phyloP scores from a whole-genome alignment of 2,329 filamentous ascomycete genomes.

The Pleoardoris graminearum region DNA sequence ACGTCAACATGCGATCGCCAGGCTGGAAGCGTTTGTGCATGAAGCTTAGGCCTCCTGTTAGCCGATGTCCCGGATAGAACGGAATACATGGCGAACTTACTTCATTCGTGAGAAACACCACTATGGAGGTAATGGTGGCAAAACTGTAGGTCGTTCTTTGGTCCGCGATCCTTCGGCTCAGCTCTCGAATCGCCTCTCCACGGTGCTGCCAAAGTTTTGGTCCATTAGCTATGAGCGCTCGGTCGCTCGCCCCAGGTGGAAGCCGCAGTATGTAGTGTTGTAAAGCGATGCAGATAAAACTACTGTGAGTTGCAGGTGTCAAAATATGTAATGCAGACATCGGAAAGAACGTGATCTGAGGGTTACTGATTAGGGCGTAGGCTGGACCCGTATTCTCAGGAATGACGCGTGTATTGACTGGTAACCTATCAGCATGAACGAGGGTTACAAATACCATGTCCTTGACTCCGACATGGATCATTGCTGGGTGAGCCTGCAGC shows the following conservation, averaged over 20 bases:
- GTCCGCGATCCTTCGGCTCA: conserved; percentile 28
- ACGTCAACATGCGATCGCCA: conserved; percentile 36
- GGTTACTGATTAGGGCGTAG: conserved; percentile 29
- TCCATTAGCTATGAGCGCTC: conserved; percentile 13
- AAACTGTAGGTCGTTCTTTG: conserved; percentile 30
- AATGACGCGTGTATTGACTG: conserved; percentile 33
- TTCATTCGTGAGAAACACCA: conserved; percentile 37
- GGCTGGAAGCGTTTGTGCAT: conserved; percentile 24
- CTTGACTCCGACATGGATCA: not conserved
- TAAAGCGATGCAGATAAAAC: conserved; percentile 29
- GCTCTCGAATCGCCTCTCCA: conserved; percentile 30
- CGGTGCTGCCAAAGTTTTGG: conserved; percentile 35
- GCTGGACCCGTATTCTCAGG: conserved; percentile 18
- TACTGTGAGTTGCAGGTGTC: conserved; percentile 35
- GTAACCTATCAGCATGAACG: not conserved
- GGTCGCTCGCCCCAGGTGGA: conserved; percentile 15
- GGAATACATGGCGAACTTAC: conserved; percentile 14
- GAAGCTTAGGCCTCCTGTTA: conserved; percentile 22
- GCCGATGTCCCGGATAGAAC: not conserved
- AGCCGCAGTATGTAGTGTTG: conserved; percentile 29
- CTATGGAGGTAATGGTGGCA: conserved; percentile 31
- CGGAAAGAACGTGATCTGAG: conserved; percentile 33
- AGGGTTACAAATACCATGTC: not conserved
- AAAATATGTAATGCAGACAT: conserved; percentile 29
- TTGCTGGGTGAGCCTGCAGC: not conserved